Evolutionary conservation across 805 yeast species (phyloP).

Genomic region (Starmerella riodocensis): DNA sequence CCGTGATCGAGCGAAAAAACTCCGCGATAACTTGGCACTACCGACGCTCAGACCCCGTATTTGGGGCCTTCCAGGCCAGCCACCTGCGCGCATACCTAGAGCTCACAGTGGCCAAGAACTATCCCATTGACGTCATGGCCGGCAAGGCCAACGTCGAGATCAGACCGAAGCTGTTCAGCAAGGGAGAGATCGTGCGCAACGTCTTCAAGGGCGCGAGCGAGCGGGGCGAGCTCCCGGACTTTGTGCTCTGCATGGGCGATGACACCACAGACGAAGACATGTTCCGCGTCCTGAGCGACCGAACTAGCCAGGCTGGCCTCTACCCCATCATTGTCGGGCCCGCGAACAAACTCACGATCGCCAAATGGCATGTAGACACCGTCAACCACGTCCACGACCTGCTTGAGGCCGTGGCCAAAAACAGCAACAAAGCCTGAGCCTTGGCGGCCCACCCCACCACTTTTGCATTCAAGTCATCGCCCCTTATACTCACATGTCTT

Average conservation of each 20-base stretch:
- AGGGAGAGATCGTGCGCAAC: constrained; percentile 87
- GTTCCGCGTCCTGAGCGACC: constrained; percentile 63
- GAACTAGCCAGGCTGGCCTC: constrained; percentile 34
- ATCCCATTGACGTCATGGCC: constrained; percentile 86
- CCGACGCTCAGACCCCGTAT: constrained; percentile 83
- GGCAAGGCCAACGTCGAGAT: constrained; percentile 97
- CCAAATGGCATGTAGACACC: constrained; percentile 20
- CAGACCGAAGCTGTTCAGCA: constrained; percentile 87
- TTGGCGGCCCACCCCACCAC: too few species aligned
- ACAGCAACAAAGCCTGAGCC: background rate
- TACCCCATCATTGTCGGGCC: constrained; percentile 24
- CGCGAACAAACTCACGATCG: constrained; percentile 32
- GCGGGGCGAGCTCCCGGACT: constrained; percentile 49
- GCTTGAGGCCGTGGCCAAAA: constrained; percentile 9
- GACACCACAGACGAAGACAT: constrained; percentile 96
- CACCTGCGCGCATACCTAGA: constrained; percentile 54
- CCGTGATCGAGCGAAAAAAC: constrained; percentile 72
- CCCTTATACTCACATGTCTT: background rate
- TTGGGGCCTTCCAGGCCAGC: constrained; percentile 76
- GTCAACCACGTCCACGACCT: constrained; percentile 18
- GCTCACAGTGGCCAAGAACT: constrained; percentile 44
- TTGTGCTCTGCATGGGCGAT: constrained; percentile 83
- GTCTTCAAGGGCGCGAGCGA: constrained; percentile 39
- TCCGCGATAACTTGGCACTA: constrained; percentile 98
- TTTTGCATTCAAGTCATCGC: background rate